These are phyloP conservation scores for Durusdinium trenchii DNA, from an alignment of 73 alveolate genomes.

Conservation along the genomic window DNA sequence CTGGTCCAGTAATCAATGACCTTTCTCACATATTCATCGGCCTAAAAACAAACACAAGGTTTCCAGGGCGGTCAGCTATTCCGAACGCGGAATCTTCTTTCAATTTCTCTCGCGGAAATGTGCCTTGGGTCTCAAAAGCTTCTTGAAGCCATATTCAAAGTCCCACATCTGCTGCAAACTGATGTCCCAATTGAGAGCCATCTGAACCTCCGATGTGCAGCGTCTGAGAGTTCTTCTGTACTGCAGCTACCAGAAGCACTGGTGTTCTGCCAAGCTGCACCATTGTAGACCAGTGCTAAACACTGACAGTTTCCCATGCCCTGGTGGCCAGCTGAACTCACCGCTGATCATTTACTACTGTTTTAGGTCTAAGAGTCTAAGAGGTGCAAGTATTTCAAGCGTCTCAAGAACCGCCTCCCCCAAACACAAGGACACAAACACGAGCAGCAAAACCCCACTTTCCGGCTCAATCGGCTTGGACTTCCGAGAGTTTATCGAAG, in stretches of 20 bases:
- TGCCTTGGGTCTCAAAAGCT: conserved; percentile 56
- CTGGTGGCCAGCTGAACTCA: no score
- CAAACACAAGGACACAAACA: no score
- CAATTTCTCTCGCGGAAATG: neutral
- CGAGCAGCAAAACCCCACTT: no score
- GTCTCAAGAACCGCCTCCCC: no score
- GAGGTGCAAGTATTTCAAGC: no score
- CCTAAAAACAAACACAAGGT: neutral
- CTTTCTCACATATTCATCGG: conserved; percentile 30
- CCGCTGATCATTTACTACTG: no score
- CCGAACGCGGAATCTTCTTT: neutral
- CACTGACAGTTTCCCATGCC: conserved; percentile 57
- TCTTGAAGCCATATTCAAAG: conserved; percentile 51
- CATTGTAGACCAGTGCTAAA: conserved; percentile 64
- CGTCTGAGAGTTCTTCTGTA: neutral
- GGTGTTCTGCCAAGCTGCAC: neutral
- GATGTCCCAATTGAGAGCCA: conserved; percentile 80
- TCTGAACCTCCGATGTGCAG: conserved; percentile 37
- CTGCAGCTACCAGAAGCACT: neutral
- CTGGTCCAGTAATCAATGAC: conserved; percentile 82
- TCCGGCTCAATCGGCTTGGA: neutral
- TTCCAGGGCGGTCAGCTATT: neutral
- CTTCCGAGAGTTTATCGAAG: neutral
- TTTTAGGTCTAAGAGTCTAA: no score
- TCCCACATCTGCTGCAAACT: conserved; percentile 86